Conservation (phyloP, 352 stramenopile genomes). For the Phytophthora parvispora region DNA sequence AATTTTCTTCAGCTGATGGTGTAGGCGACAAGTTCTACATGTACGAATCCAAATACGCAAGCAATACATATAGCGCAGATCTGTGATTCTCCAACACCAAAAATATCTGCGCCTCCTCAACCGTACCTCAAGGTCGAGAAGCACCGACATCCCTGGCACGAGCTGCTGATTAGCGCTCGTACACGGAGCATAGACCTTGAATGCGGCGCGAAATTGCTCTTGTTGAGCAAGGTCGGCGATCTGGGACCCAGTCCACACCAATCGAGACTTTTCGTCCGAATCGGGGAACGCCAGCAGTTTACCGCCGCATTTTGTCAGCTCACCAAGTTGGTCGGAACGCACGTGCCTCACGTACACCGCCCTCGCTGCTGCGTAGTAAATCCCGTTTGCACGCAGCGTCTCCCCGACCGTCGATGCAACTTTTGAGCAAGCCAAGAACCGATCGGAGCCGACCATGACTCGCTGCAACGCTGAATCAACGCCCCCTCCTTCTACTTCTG, state of each 20-base stretch:
- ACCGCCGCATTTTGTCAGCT: background rate
- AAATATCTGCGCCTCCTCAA: background rate
- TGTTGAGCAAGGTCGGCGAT: slow-evolving; percentile 15
- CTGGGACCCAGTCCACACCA: slow-evolving; percentile 12
- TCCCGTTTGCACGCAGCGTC: slow-evolving; percentile 12
- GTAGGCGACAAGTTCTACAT: slow-evolving; percentile 18
- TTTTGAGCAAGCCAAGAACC: slow-evolving; percentile 6
- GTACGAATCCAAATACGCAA: background rate
- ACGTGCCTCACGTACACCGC: slow-evolving; percentile 20
- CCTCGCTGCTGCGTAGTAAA: slow-evolving; percentile 13
- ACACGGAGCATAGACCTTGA: slow-evolving; percentile 10
- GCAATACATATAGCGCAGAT: background rate
- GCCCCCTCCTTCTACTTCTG: background rate
- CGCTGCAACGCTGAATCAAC: background rate
- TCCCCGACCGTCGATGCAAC: slow-evolving; percentile 6
- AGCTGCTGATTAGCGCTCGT: slow-evolving; percentile 7
- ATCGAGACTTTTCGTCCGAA: background rate
- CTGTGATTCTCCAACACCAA: background rate
- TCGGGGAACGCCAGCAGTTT: slow-evolving; percentile 14
- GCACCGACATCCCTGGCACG: slow-evolving; percentile 11
- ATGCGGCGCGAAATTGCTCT: slow-evolving; percentile 7
- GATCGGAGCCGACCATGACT: slow-evolving; percentile 1
- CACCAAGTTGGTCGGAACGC: background rate
- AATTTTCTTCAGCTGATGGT: slow-evolving; percentile 9
- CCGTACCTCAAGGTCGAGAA: slow-evolving; percentile 21